Evolutionary conservation across 768 basidiomycete species (phyloP), one percentile per base, ranked within the genome.

Genomic region (Cystofilobasidium bisporidii): DNA sequence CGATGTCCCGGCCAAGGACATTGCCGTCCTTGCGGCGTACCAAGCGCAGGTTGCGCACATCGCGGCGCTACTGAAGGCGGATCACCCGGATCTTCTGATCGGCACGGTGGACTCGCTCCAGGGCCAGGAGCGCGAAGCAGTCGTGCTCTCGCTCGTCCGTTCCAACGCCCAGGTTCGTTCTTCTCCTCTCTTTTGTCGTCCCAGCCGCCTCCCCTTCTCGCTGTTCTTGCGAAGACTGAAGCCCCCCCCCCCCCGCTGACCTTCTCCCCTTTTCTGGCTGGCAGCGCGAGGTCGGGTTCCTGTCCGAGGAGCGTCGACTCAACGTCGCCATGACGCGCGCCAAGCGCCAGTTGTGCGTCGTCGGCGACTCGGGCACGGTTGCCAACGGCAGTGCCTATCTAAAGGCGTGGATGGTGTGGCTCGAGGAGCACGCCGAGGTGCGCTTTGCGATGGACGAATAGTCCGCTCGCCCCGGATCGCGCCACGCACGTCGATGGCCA

Each of bases 31-130:
- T 70, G 89, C 91, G 1, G 92, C 92, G 81, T 94, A 99, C 77
- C 91, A 96, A 79, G 89, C 92, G 0, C 96, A 99, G 76, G 93
- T 98, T 4, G 84, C 87, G 2, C 81, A 92, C 1, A 80, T 98
- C 45, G 83, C 89, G 0, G 85, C 87, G 0, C 79, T 91, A 50
- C 79, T 99, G 24, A 84, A 87, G 28, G 85, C 87, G 0, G 71
- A 74, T 11, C 78, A 75, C 63, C 80, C 80, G 0, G 79, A 78
- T 18, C 81, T 98, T 0, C 92, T 97, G 72, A 90, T 96, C 53
- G 96, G 93, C 1, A 90, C 88, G 0, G 92, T 98, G 0, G 96
- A 98, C 74, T 91, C 92, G 0, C 89, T 97, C 86, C 96, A 99
- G 79, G 94, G 94, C 0, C 84, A 96, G 59, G 94, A 99, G 67